Conservation (phyloP, 345 rosid species). For the Iberis pinnata region DNA sequence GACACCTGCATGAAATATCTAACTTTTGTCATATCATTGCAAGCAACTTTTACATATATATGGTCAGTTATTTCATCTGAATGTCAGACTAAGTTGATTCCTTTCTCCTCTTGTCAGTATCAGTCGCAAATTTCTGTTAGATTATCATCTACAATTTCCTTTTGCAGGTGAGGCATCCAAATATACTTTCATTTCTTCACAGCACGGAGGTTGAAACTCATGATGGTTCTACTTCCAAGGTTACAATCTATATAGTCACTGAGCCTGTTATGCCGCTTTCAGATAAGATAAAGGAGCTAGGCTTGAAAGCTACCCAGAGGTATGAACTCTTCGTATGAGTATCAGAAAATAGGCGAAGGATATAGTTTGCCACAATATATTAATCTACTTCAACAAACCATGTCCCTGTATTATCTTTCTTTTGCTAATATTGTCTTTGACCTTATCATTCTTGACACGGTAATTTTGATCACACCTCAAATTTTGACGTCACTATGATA, state of each 20-base stretch:
- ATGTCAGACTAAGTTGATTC: neutral
- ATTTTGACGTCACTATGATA: neutral
- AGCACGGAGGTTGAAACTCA: slow-evolving; percentile 83
- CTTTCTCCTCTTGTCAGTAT: slow-evolving; percentile 5
- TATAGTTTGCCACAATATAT: neutral
- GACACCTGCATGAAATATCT: neutral
- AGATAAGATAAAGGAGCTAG: slow-evolving; percentile 90
- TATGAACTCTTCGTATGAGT: slow-evolving; percentile 26
- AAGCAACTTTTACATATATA: neutral
- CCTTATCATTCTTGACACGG: neutral
- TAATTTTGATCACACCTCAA: neutral
- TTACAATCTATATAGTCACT: slow-evolving; percentile 85
- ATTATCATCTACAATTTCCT: slow-evolving; percentile 11
- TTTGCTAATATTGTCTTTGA: neutral
- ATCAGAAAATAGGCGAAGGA: neutral
- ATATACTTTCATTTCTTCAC: slow-evolving; percentile 82
- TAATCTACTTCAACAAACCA: neutral
- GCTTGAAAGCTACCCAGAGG: slow-evolving; percentile 87
- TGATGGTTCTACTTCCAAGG: slow-evolving; percentile 63
- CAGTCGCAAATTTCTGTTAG: neutral
- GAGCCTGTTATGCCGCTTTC: slow-evolving; percentile 96
- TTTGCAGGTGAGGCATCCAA: slow-evolving; percentile 94
- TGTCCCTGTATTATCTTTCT: neutral
- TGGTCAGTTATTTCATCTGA: slow-evolving; percentile 7
- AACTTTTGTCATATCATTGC: neutral